A percentile compares a stretch with the other conserved stretches of the same genome.
phyloP scores from a whole-genome alignment of 768 basidiomycete genomes.

The Mycena leptocephala region DNA sequence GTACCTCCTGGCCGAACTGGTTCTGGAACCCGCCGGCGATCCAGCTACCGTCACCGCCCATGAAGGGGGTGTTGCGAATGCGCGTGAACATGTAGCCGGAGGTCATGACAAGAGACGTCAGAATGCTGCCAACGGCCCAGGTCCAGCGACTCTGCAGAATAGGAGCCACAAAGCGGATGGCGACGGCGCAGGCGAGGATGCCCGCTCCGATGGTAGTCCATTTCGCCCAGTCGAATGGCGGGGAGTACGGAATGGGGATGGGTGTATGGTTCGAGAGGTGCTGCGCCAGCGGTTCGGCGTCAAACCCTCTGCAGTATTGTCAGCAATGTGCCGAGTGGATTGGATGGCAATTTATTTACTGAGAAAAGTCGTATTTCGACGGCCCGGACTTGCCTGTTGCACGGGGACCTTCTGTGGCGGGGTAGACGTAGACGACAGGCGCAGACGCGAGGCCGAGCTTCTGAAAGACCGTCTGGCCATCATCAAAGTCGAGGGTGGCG shows the following conservation, averaged over 20 bases:
- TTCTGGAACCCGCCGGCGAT: slow-evolving; percentile 92
- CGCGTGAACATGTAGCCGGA: slow-evolving; percentile 97
- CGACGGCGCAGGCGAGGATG: slow-evolving; percentile 63
- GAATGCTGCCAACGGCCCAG: slow-evolving; percentile 77
- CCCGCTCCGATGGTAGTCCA: slow-evolving; percentile 64
- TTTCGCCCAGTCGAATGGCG: slow-evolving; percentile 83
- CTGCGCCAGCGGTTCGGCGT: slow-evolving; percentile 82
- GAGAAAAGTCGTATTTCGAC: slow-evolving; percentile 83
- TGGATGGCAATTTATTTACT: slow-evolving; percentile 61
- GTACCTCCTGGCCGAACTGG: slow-evolving; percentile 94
- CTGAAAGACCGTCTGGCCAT: slow-evolving; percentile 84
- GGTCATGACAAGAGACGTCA: slow-evolving; percentile 86
- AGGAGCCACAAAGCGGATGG: slow-evolving; percentile 75
- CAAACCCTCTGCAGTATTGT: slow-evolving; percentile 81
- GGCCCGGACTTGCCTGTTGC: slow-evolving; percentile 70
- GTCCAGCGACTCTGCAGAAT: slow-evolving; percentile 82
- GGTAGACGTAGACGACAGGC: slow-evolving; percentile 86
- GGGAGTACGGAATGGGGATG: slow-evolving; percentile 84
- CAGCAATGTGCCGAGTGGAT: neutral
- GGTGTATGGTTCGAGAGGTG: slow-evolving; percentile 85
- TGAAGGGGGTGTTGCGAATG: slow-evolving; percentile 87
- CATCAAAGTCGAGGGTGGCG: slow-evolving; percentile 90
- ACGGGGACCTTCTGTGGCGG: slow-evolving; percentile 80
- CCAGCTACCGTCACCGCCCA: slow-evolving; percentile 78
- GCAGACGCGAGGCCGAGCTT: slow-evolving; percentile 90